Evolutionary conservation across 805 yeast species (phyloP).

Genomic region (Kazachstania kunashirensis): DNA sequence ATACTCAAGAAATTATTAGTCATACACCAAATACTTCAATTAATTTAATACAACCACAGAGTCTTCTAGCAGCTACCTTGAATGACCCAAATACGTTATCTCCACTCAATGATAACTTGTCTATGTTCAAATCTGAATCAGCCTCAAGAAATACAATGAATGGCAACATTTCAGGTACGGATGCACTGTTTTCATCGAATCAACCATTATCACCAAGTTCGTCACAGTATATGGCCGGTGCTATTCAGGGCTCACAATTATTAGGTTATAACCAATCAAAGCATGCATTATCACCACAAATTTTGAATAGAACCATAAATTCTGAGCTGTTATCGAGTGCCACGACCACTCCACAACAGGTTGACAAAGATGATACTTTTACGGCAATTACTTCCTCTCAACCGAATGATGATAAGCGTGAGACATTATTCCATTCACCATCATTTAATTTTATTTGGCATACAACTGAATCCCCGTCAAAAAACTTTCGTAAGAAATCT

Average conservation of each 20-base stretch:
- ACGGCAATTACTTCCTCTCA: neutral
- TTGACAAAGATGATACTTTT: neutral
- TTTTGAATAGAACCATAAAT: neutral
- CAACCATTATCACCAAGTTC: slow-evolving; percentile 6
- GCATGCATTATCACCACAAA: neutral
- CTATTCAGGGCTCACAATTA: slow-evolving; percentile 1
- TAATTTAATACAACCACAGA: slow-evolving; percentile 10
- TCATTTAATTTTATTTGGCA: slow-evolving; percentile 24
- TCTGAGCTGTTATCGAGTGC: too few relatives aligned
- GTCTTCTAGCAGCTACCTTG: slow-evolving; percentile 13
- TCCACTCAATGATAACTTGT: slow-evolving; percentile 5
- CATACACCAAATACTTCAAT: slow-evolving; percentile 3
- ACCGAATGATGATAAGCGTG: slow-evolving; percentile 3
- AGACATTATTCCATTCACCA: slow-evolving; percentile 15
- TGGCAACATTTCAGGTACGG: neutral
- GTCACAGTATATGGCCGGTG: slow-evolving; percentile 4
- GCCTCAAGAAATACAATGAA: slow-evolving; percentile 1
- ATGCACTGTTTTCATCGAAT: neutral
- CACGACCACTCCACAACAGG: neutral
- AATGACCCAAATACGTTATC: slow-evolving; percentile 7
- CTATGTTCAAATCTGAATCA: slow-evolving; percentile 3
- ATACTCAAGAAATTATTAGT: neutral
- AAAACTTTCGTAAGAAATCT: neutral
- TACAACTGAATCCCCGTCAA: slow-evolving; percentile 6
- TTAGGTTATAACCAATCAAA: neutral